Conservation (phyloP, 192 early-diverging fungal species). For the Spinellus fusiger region DNA sequence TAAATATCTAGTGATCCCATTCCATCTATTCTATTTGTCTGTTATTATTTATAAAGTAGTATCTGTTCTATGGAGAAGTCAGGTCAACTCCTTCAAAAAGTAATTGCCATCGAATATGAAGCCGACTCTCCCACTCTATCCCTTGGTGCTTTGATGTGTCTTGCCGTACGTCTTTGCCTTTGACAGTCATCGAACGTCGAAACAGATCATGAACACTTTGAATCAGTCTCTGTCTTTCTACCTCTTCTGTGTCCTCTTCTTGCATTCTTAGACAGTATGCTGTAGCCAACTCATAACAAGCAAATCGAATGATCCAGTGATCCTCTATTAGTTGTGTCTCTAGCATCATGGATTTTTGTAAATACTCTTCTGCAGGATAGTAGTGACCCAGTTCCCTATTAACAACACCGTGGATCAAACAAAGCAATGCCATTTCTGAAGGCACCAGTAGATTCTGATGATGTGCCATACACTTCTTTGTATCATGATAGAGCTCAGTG, state of each 20-base stretch:
- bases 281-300: slow-evolving; percentile 21
- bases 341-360: slow-evolving; percentile 7
- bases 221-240: slow-evolving; percentile 18
- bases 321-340: slow-evolving; percentile 14
- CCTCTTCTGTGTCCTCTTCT: background rate
- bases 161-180: background rate
- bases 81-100: slow-evolving; percentile 21
- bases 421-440: slow-evolving; percentile 15
- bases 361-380: slow-evolving; percentile 15
- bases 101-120: slow-evolving; percentile 33
- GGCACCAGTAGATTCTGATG: background rate
- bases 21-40: too few species aligned
- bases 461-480: slow-evolving; percentile 5
- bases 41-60: too few species aligned
- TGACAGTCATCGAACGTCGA: background rate
- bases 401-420: slow-evolving; percentile 20
- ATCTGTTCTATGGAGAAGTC: background rate
- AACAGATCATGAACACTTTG: background rate
- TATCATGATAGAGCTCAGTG: slow-evolving; percentile 2
- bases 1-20: too few species aligned
- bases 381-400: slow-evolving; percentile 24
- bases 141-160: slow-evolving; percentile 1
- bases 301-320: slow-evolving; percentile 18
- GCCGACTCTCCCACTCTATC: slow-evolving; percentile 23
- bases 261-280: slow-evolving; percentile 8